Base-by-base conservation (phyloP, 805 yeast species). In the Starmerella asiatica region DNA sequence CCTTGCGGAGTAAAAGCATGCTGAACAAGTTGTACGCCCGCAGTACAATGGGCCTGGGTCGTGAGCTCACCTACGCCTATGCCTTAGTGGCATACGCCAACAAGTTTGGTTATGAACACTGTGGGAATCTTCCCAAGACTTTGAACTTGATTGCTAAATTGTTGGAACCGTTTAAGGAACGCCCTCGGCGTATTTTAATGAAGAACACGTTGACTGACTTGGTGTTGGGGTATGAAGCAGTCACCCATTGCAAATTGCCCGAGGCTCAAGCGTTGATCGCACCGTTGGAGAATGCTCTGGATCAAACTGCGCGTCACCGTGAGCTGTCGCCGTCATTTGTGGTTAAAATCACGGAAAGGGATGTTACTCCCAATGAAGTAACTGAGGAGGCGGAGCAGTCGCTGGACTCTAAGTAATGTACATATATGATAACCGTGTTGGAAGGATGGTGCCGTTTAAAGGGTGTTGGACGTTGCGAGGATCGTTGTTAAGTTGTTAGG, bases 51-150 rank as follows among this genome's bases (percentile, higher is more conserved):
- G 41, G 35, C 5, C 19, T 29, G 12, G 36, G 43, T 11, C 47
- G 49, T 8, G 50, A 49, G 18, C 37, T 45, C 17, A 27, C 39
- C 16, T 38, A 48, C 28, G 39, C 44, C 2, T 51, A 49, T 29
- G 51, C 46, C 8, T 34, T 41, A 18, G 35, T 38, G 9, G 29
- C 40, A 36, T 46, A 42, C 42, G 37, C 18, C 4, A 23, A 39
- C 34, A 42, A 42, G 37, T 45, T 43, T 26, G 47, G 44, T 21
- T 21, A 27, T 16, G 34, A 34, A 29, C 20, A 38, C 27, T n/a
- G 11, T 16, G 34, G 30, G 19, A 27, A 32, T 19, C 29, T 33
- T 21, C 30, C 30, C 11, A 15, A 40, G 21, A 21, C 28, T 15
- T 8, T 44, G 21, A 23, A 30, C 31, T 15, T 21, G 7, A 16